Evolutionary conservation across 768 basidiomycete genomes (phyloP), one percentile per base, ranked within the genome.

Genomic region (Xerocomellus amylosporus): DNA sequence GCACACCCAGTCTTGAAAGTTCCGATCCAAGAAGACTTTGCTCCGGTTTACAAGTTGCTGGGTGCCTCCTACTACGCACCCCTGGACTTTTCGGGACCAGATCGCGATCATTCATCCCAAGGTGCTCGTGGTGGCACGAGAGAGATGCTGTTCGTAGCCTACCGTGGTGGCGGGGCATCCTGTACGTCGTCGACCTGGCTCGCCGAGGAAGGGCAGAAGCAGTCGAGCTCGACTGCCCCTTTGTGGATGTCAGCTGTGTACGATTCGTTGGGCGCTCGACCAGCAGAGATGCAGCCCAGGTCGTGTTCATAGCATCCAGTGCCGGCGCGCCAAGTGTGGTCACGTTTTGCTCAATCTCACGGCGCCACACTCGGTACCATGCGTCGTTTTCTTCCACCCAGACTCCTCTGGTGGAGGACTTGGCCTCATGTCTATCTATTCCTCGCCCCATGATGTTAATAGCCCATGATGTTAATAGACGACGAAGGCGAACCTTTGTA

Each of bases 201-300:
- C 28, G 14, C 26, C 28, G 2, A 30, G 51, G 51, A 45, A 38
- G 10, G 9, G 51, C 36, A 17, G 51, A 52, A 14, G 36, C 36
- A 3, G 22, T 52, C 26, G 36, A 52, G 15, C 34, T 52, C 8
- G 51, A 52, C 2, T 45, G 36, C 19, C 51, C 43, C 2, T 52
- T 52, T 52, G 51, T 45, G 19, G 51, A 52, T n/a, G 36, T 52
- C 20, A 52, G 43, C 36, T 52, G 43, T 22, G 36, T 52, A 38
- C 51, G 51, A 15, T 43, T 36, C 28, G 19, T 52, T 13, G 36
- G 36, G 36, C 0, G 20, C 15, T 28, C 42, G 17, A 41, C 41
- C 14, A 34, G 26, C 8, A 38, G n/a, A 10, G 36, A 38, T 22
- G 38, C 43, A 6, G 51, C 51, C 14, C 51, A 45, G 36, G 36